Conservation (phyloP, 768 basidiomycete species). For the Boletus vinaceobasis region DNA sequence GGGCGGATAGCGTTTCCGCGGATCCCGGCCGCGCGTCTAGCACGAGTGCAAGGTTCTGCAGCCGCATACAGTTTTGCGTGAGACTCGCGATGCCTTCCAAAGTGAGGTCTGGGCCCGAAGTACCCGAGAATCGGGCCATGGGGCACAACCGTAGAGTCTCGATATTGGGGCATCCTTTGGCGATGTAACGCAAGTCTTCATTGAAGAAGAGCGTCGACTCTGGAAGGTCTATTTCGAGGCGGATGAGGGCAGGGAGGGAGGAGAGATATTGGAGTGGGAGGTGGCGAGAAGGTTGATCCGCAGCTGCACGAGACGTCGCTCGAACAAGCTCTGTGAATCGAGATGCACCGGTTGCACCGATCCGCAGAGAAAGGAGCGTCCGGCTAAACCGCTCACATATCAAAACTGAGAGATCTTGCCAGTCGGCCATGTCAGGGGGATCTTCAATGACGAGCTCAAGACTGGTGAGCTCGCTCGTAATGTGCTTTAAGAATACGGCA, state of each 20-base stretch:
- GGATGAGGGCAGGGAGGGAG: slow-evolving; percentile 49
- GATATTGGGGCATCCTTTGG: slow-evolving; percentile 61
- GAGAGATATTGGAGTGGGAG: slow-evolving; percentile 60
- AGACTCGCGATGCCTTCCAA: slow-evolving; percentile 62
- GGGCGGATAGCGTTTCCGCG: slow-evolving; percentile 44
- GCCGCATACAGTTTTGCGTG: slow-evolving; percentile 51
- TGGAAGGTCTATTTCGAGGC: slow-evolving; percentile 76
- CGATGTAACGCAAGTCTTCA: slow-evolving; percentile 55
- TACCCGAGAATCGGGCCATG: slow-evolving; percentile 58
- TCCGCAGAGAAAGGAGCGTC: slow-evolving; percentile 56
- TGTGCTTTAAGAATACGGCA: slow-evolving; percentile 66
- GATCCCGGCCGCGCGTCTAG: slow-evolving; percentile 53
- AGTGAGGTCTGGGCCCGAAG: slow-evolving; percentile 53
- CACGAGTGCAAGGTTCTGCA: slow-evolving; percentile 66
- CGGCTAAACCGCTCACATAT: slow-evolving; percentile 61
- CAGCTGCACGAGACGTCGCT: slow-evolving; percentile 58
- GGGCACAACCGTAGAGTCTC: slow-evolving; percentile 69
- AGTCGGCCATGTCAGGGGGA: slow-evolving; percentile 69
- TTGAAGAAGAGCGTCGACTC: slow-evolving; percentile 67
- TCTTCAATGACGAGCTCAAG: slow-evolving; percentile 79
- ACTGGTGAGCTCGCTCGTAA: slow-evolving; percentile 60
- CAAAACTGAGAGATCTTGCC: slow-evolving; percentile 65
- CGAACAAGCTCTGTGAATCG: slow-evolving; percentile 80
- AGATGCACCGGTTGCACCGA: slow-evolving; percentile 65
- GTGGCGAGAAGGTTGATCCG: slow-evolving; percentile 54